These are phyloP conservation scores for Entophlyctis helioformis DNA, from an alignment of 192 early-diverging fungal species.

Conservation along the genomic window DNA sequence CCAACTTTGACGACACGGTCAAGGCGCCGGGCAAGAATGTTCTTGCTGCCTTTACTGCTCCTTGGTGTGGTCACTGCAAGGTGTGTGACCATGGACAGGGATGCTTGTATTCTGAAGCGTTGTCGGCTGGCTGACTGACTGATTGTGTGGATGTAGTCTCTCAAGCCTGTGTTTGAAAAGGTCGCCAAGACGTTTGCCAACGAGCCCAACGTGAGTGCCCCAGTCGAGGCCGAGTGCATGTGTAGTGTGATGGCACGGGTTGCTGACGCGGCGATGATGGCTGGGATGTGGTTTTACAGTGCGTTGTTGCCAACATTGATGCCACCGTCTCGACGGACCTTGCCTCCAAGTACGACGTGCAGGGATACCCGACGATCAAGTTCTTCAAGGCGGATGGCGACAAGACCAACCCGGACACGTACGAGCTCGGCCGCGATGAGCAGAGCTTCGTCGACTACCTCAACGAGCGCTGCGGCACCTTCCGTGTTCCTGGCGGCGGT, in stretches of 20 bases:
- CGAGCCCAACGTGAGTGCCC: conserved; percentile 51
- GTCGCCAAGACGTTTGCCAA: conserved; percentile 66
- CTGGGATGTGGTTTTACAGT: not conserved
- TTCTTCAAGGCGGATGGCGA: conserved; percentile 60
- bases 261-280: not conserved
- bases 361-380: conserved; percentile 83
- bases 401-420: conserved; percentile 49
- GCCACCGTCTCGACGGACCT: conserved; percentile 55
- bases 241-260: not conserved
- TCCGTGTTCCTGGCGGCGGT: conserved; percentile 61
- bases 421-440: conserved; percentile 60
- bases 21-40: conserved; percentile 59
- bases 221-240: not conserved
- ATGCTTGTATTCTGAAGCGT: no score
- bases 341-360: conserved; percentile 53
- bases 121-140: no score
- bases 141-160: no score
- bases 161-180: conserved; percentile 62
- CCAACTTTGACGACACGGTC: conserved; percentile 66
- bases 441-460: conserved; percentile 66
- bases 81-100: no score
- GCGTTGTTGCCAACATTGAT: conserved; percentile 81
- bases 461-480: conserved; percentile 72
- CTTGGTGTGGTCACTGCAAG: conserved; percentile 47
- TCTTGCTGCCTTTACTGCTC: conserved; percentile 88